phyloP scores from a whole-genome alignment of 495 filamentous ascomycete genomes.

The Aspergillus affinis region DNA sequence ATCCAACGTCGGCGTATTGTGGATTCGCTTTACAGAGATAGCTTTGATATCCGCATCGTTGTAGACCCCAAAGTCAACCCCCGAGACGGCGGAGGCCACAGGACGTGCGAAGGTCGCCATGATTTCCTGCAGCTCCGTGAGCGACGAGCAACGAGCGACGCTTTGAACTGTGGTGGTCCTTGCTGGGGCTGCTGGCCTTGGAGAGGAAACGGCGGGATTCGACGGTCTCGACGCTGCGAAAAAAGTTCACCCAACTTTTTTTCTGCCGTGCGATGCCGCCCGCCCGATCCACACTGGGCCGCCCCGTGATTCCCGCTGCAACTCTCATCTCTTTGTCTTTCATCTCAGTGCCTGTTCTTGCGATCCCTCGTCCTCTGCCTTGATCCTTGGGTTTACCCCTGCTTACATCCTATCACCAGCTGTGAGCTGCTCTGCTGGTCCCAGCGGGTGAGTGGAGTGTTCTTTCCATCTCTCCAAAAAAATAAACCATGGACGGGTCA shows the following conservation, averaged over 20 bases:
- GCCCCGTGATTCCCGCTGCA: slow-evolving; percentile 10
- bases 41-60: slow-evolving; percentile 77
- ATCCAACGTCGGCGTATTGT: slow-evolving; percentile 87
- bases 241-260: slow-evolving; percentile 28
- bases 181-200: slow-evolving; percentile 18
- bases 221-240: slow-evolving; percentile 23
- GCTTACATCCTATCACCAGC: background rate
- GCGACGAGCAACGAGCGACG: slow-evolving; percentile 40
- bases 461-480: slow-evolving; percentile 2
- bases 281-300: slow-evolving; percentile 11
- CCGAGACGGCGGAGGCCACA: slow-evolving; percentile 77
- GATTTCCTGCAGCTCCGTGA: slow-evolving; percentile 44
- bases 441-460: slow-evolving; percentile 20
- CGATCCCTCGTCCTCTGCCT: background rate
- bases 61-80: slow-evolving; percentile 86
- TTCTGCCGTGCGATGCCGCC: slow-evolving; percentile 26
- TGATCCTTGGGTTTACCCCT: background rate
- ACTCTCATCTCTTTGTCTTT: background rate
- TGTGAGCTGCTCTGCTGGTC: slow-evolving; percentile 6
- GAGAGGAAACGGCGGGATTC: slow-evolving; percentile 21
- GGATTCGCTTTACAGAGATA: slow-evolving; percentile 88
- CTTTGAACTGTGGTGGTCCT: slow-evolving; percentile 25
- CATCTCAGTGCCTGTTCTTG: background rate
- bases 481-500: slow-evolving; percentile 50
- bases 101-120: slow-evolving; percentile 85